Conservation (phyloP, 2,329 filamentous ascomycete species). For the Clonostachys solani region DNA sequence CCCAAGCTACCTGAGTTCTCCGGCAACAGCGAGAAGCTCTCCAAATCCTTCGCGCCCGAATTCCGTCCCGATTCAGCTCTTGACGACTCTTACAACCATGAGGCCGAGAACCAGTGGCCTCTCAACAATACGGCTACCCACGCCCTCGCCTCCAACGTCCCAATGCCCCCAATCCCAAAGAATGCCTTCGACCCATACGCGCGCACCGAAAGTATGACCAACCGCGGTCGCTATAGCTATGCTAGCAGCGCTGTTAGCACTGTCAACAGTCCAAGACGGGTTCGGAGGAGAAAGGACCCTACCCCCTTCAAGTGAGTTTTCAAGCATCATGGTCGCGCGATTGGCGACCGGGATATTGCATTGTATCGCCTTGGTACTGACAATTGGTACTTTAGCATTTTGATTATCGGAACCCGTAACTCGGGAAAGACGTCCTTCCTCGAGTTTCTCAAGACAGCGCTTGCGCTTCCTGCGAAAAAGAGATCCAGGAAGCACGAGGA, state of each 20-base stretch:
- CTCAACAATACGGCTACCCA: constrained; percentile 13
- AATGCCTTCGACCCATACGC: constrained; percentile 72
- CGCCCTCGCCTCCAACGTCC: constrained; percentile 35
- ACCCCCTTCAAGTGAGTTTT: constrained; percentile 92
- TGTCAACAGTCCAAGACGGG: constrained; percentile 86
- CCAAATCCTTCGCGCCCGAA: constrained; percentile 44
- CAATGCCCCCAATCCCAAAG: constrained; percentile 56
- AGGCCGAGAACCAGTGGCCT: constrained; percentile 27
- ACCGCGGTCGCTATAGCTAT: constrained; percentile 94
- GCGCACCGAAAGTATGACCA: constrained; percentile 89
- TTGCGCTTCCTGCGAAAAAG: constrained; percentile 80
- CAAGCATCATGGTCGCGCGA: neutral
- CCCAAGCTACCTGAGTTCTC: constrained; percentile 49
- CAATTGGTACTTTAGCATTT: constrained; percentile 54
- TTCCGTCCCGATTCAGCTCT: constrained; percentile 56
- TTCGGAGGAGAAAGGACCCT: constrained; percentile 92
- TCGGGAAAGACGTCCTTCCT: constrained; percentile 96
- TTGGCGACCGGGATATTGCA: neutral
- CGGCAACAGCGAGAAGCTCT: constrained; percentile 40
- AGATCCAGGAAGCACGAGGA: constrained; percentile 52
- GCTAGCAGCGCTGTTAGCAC: constrained; percentile 87
- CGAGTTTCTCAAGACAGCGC: constrained; percentile 84
- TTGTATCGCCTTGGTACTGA: constrained; percentile 4
- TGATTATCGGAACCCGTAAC: constrained; percentile 82
- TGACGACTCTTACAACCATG: constrained; percentile 1